Conservation (phyloP, 306 rosid genomes). For the Arachis stenosperma region DNA sequence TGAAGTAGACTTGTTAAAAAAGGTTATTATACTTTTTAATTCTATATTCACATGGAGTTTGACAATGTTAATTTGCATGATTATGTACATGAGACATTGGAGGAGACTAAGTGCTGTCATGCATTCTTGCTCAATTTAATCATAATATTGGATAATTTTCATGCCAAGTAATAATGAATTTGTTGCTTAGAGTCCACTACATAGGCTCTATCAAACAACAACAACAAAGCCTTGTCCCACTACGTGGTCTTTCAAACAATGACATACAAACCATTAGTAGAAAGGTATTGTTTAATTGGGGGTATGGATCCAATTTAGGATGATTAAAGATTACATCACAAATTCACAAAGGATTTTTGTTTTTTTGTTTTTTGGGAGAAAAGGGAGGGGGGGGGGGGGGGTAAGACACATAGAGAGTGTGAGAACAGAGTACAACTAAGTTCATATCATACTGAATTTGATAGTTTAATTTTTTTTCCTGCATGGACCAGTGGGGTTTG, state of each 20-base stretch:
- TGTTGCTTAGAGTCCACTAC: neutral
- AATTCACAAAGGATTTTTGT: neutral
- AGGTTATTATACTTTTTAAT: constrained; percentile 59
- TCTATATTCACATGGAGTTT: constrained; percentile 33
- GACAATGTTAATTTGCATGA: constrained; percentile 1
- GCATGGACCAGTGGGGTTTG: constrained; percentile 32
- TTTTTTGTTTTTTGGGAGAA: too few relatives aligned
- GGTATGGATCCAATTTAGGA: constrained; percentile 32
- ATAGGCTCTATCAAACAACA: neutral
- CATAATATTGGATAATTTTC: constrained; percentile 2
- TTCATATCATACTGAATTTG: too few relatives aligned
- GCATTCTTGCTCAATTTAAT: constrained; percentile 6
- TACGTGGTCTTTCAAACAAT: neutral
- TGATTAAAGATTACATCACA: constrained; percentile 5
- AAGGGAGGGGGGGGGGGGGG: too few relatives aligned
- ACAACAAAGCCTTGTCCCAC: too few relatives aligned
- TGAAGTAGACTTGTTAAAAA: constrained; percentile 62
- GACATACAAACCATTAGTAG: neutral
- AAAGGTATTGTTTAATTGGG: constrained; percentile 15
- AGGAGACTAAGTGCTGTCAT: neutral
- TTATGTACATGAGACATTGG: constrained; percentile 1
- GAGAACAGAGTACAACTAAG: too few relatives aligned
- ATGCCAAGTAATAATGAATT: neutral
- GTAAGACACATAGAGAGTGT: too few relatives aligned
- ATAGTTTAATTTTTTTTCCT: neutral